Percentiles rank a stretch among this genome's conserved stretches.
Conservation (phyloP, 108 stramenopile genomes). For the Skeletonema menzelii region DNA sequence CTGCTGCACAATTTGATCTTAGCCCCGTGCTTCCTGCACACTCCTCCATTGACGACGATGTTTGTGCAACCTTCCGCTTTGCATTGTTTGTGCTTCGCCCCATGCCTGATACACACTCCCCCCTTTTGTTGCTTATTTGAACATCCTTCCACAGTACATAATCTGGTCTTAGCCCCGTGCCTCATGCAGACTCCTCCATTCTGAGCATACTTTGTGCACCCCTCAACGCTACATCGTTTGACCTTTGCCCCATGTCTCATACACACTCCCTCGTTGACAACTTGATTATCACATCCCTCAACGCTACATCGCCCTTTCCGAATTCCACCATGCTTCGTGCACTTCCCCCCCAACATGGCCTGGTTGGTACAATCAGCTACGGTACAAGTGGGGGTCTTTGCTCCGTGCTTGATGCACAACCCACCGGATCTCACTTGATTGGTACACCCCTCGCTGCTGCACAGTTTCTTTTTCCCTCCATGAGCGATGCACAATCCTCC, state of each 20-base stretch:
- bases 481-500: background rate
- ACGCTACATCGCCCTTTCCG: too few relatives aligned
- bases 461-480: background rate
- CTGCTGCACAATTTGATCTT: too few relatives aligned
- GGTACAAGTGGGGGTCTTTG: background rate
- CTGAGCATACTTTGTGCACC: background rate
- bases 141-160: background rate
- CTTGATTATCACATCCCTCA: background rate
- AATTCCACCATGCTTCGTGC: background rate
- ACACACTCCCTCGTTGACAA: background rate
- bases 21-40: too few relatives aligned
- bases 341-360: background rate
- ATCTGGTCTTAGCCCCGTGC: background rate
- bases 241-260: too few relatives aligned
- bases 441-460: background rate
- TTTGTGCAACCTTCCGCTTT: too few relatives aligned
- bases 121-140: background rate
- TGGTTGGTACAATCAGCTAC: background rate
- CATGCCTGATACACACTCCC: background rate
- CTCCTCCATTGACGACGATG: too few relatives aligned
- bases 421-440: background rate
- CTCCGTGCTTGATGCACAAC: background rate
- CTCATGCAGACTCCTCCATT: background rate
- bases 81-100: background rate
- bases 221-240: background rate